Conservation (phyloP, 495 filamentous ascomycete genomes). For the Annulohypoxylon stygium region DNA sequence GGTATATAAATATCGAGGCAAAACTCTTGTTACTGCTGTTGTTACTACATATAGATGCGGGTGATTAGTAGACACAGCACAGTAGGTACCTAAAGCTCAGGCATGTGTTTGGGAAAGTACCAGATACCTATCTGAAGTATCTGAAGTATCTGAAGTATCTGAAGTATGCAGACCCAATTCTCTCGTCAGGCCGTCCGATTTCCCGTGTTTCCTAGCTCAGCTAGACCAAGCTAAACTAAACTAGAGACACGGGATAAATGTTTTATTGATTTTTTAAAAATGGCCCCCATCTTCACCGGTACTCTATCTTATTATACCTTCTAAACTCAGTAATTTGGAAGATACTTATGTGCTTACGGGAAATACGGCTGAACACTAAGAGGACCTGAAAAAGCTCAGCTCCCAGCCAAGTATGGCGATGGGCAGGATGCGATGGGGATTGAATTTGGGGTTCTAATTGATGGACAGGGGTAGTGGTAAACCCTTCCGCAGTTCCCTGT, state of each 20-base stretch:
- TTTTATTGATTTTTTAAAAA: slow-evolving; percentile 13
- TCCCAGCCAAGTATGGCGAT: slow-evolving; percentile 29
- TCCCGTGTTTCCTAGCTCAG: slow-evolving; percentile 2
- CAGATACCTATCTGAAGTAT: not conserved
- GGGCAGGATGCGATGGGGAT: slow-evolving; percentile 28
- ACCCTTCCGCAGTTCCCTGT: slow-evolving; percentile 36
- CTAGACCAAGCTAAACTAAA: not conserved
- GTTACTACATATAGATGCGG: not conserved
- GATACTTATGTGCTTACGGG: slow-evolving; percentile 31
- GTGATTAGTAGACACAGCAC: not conserved
- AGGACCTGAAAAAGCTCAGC: slow-evolving; percentile 46
- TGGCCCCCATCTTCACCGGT: slow-evolving; percentile 8
- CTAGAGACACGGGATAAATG: slow-evolving; percentile 18
- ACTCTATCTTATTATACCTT: slow-evolving; percentile 32
- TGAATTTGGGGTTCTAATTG: slow-evolving; percentile 39
- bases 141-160: not conserved
- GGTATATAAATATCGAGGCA: slow-evolving; percentile 8
- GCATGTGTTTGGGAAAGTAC: not conserved
- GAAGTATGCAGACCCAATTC: not conserved
- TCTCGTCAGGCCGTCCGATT: not conserved
- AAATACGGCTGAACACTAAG: slow-evolving; percentile 40
- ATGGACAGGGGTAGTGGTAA: slow-evolving; percentile 30
- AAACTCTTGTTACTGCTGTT: slow-evolving; percentile 1
- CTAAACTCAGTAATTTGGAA: slow-evolving; percentile 37
- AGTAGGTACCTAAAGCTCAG: not conserved